Evolutionary conservation across 305 asterid genomes (phyloP).

Genomic region (Stenogyne calaminthoides): DNA sequence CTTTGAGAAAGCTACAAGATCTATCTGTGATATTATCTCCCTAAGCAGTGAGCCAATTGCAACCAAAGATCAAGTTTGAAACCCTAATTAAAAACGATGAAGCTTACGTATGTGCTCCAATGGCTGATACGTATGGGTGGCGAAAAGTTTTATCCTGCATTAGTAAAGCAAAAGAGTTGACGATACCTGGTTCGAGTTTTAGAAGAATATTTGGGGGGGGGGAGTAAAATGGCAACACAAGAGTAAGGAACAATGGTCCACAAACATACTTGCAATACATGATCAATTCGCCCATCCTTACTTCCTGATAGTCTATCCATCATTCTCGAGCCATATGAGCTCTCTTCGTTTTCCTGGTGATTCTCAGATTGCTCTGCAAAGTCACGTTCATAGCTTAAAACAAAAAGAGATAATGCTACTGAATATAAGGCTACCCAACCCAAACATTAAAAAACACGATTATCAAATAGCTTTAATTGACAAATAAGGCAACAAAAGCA

Average conservation of each 20-base stretch:
- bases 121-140: conserved; percentile 92
- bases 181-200: neutral
- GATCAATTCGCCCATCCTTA: conserved; percentile 79
- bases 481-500: conserved; percentile 15
- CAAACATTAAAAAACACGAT: neutral
- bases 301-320: conserved; percentile 85
- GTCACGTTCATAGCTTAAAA: conserved; percentile 11
- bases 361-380: conserved; percentile 65
- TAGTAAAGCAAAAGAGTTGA: conserved; percentile 12
- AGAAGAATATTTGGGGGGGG: neutral
- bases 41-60: neutral
- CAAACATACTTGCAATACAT: conserved; percentile 76
- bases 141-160: conserved; percentile 97
- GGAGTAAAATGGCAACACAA: conserved; percentile 2
- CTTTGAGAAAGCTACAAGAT: too few relatives aligned
- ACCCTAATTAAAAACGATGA: neutral
- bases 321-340: conserved; percentile 87
- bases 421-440: conserved; percentile 10
- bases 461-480: neutral
- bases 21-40: too few relatives aligned
- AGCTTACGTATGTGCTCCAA: conserved; percentile 93
- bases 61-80: neutral
- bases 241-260: conserved; percentile 16
- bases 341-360: conserved; percentile 55
- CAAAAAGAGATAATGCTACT: neutral